phyloP scores from a whole-genome alignment of 192 early-diverging fungal species.

The Radiomyces spectabilis region DNA sequence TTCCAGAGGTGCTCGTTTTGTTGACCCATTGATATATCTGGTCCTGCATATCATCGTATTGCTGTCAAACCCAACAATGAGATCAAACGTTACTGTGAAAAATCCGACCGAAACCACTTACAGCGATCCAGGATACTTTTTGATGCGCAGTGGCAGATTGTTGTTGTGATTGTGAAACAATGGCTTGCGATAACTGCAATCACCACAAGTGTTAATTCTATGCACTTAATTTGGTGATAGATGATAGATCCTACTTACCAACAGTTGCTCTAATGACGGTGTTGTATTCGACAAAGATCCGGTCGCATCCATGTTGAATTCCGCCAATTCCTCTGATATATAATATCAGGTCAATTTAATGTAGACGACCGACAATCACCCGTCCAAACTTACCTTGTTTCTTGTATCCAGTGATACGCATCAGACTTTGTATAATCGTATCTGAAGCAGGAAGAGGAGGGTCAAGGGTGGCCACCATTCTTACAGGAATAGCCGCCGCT shows the following conservation, averaged over 20 bases:
- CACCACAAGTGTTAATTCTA: neutral
- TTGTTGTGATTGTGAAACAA: too few relatives aligned
- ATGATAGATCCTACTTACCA: constrained; percentile 1
- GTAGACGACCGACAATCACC: neutral
- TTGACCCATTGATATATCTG: constrained; percentile 14
- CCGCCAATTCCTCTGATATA: neutral
- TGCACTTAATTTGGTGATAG: neutral
- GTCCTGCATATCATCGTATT: neutral
- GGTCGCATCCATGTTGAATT: neutral
- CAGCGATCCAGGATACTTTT: neutral
- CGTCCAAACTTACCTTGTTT: neutral
- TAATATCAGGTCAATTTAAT: neutral
- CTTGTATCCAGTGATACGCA: constrained; percentile 4
- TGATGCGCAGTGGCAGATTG: too few relatives aligned
- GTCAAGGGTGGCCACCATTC: constrained; percentile 19
- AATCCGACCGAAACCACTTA: neutral
- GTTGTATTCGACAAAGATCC: neutral
- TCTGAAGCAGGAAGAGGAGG: constrained; percentile 20
- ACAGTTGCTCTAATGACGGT: constrained; percentile 17
- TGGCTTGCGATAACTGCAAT: too few relatives aligned
- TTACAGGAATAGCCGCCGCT: constrained; percentile 8
- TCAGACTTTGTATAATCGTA: constrained; percentile 6
- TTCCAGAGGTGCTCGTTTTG: constrained; percentile 5
- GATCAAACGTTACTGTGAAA: neutral
- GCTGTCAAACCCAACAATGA: neutral